These are phyloP conservation scores for Calycina marina DNA, from an alignment of 2,329 filamentous ascomycete species.

Conservation along the genomic window DNA sequence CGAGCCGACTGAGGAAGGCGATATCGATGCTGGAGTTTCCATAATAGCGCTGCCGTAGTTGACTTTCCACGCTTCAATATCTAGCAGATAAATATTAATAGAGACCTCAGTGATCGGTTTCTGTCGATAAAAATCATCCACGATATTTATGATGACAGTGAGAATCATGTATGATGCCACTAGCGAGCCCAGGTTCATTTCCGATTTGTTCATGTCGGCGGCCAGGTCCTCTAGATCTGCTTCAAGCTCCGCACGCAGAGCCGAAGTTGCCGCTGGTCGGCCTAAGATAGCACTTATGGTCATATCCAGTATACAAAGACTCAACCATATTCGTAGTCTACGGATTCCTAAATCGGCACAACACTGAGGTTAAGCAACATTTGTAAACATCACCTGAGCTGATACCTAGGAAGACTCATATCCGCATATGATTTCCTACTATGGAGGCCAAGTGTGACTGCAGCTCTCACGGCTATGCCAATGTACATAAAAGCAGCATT, in stretches of 20 bases:
- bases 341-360: background rate
- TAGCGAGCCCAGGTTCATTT: background rate
- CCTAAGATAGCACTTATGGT: slow-evolving; percentile 7
- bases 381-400: background rate
- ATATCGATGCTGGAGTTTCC: background rate
- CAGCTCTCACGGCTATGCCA: slow-evolving; percentile 25
- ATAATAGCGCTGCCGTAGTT: background rate
- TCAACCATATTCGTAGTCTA: slow-evolving; percentile 9
- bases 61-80: slow-evolving; percentile 1
- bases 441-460: slow-evolving; percentile 23
- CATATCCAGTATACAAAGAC: slow-evolving; percentile 7
- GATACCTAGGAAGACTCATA: background rate
- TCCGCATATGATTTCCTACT: slow-evolving; percentile 5
- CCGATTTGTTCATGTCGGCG: background rate
- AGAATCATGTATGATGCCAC: background rate
- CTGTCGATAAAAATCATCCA: background rate
- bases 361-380: background rate
- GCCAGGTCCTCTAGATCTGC: background rate
- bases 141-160: background rate
- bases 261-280: slow-evolving; percentile 2
- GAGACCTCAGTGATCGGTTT: background rate
- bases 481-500: slow-evolving; percentile 27
- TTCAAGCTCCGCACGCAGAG: background rate
- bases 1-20: slow-evolving; percentile 6
- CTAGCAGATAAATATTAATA: background rate